Base-by-base conservation (phyloP, 2,329 filamentous ascomycete species). In the Thielaviopsis punctulata region DNA sequence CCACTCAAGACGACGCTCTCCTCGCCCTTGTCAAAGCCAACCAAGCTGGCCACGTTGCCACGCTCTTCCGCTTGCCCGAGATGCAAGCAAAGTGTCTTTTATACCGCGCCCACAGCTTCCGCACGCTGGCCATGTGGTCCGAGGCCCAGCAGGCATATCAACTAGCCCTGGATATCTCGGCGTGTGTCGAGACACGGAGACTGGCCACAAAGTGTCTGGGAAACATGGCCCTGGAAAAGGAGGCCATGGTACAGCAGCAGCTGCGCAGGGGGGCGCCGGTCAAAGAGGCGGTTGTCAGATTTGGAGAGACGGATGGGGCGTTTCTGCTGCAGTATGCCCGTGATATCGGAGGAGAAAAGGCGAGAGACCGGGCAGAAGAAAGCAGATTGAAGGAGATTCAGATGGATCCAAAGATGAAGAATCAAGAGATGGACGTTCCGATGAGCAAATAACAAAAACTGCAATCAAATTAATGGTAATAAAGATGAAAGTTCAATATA, bases 31-130 rank as follows among this genome's bases (percentile, higher is more conserved):
- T 48, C 18, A 45, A 52, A 19, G 59, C 59, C 2, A 56, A 59
- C 52, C 43, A 55, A 13, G 59, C 58, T 10, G 45, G 57, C 18
- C 48, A 52, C 8, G 49, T 56, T n/a, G 58, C 59, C 18, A 43
- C 53, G 8, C 41, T 50, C 15, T 46, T 51, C n/a, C 22, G 43
- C 22, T 48, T 55, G 25, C 54, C 52, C 13, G 57, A 59, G 10
- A 52, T 59, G 18, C 55, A 57, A 33, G 58, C 59, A 2, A 56
- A 58, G 22, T 57, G 55, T 2, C 54, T 60, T 21, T 52, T 61
- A 3, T 59, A 58, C 47, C 56, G 59, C 9, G 60, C 59, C 12
- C 59, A 62, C 49, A 58, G 57, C 43, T 57, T 59, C 24, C 52
- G 57, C n/a, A 52, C 49, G 15, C 49, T 60, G 52, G 57, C 56